Conservation (phyloP, 805 yeast genomes). For the Yamadazyma kitorensis region DNA sequence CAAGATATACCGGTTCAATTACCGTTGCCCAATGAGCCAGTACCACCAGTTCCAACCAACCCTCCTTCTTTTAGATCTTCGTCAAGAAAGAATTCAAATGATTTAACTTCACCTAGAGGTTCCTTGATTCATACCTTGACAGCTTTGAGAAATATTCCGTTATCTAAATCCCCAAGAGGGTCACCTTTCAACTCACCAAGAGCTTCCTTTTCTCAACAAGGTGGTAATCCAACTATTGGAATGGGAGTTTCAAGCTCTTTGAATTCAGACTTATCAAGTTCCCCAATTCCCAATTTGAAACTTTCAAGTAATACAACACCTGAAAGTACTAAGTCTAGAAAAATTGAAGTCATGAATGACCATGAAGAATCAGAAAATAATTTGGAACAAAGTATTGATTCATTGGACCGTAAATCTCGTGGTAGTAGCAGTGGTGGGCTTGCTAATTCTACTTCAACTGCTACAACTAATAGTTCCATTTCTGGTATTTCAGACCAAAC, state of each 20-base stretch:
- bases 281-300: slow-evolving; percentile 20
- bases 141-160: slow-evolving; percentile 36
- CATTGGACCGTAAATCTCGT: background rate
- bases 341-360: background rate
- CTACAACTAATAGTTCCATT: no score
- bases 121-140: slow-evolving; percentile 41
- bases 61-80: slow-evolving; percentile 31
- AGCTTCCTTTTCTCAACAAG: slow-evolving; percentile 42
- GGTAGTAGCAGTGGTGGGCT: no score
- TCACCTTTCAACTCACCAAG: slow-evolving; percentile 48
- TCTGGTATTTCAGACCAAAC: no score
- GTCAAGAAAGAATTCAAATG: slow-evolving; percentile 37
- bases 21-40: slow-evolving; percentile 55
- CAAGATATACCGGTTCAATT: slow-evolving; percentile 54
- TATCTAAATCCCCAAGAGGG: slow-evolving; percentile 31
- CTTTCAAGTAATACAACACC: slow-evolving; percentile 8
- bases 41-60: slow-evolving; percentile 41
- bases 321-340: background rate
- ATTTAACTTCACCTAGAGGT: slow-evolving; percentile 37
- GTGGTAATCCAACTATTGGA: slow-evolving; percentile 5
- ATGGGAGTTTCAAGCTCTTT: background rate
- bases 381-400: background rate
- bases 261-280: slow-evolving; percentile 14
- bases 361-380: background rate
- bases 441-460: no score